Percentiles rank a stretch among this genome's conserved stretches.
phyloP scores from a whole-genome alignment of 345 rosid genomes.

The Arabis hirsuta region DNA sequence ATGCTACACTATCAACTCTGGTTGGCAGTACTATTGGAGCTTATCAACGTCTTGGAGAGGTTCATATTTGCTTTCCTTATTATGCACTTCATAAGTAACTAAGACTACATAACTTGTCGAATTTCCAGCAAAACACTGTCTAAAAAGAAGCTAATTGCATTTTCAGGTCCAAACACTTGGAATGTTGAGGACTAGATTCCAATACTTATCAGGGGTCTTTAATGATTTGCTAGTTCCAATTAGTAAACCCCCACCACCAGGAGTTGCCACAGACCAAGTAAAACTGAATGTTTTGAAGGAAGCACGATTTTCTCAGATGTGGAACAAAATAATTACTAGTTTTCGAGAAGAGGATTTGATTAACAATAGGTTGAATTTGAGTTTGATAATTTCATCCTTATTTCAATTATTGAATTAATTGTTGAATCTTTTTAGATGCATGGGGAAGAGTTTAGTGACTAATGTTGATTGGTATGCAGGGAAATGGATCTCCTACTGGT shows the following conservation, averaged over 20 bases:
- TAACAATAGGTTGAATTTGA: slow-evolving; percentile 48
- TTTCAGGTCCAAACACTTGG: slow-evolving; percentile 57
- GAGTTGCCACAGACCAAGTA: too few species aligned
- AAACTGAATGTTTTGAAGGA: slow-evolving; percentile 17
- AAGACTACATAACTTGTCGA: background rate
- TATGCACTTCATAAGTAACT: slow-evolving; percentile 52
- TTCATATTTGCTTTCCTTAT: slow-evolving; percentile 66
- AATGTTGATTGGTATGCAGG: slow-evolving; percentile 39
- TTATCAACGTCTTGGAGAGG: slow-evolving; percentile 90
- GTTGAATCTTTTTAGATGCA: background rate
- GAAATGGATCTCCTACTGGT: slow-evolving; percentile 58
- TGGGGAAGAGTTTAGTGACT: background rate
- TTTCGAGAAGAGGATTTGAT: slow-evolving; percentile 64
- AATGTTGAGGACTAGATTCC: slow-evolving; percentile 61
- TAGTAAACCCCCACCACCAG: too few species aligned
- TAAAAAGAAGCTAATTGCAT: slow-evolving; percentile 25
- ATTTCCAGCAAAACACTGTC: slow-evolving; percentile 14
- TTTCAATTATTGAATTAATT: background rate
- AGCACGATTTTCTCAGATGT: slow-evolving; percentile 64
- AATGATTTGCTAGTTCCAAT: slow-evolving; percentile 55
- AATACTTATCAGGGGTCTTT: slow-evolving; percentile 57
- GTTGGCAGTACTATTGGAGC: slow-evolving; percentile 82
- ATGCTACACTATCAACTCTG: slow-evolving; percentile 77
- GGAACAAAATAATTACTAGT: slow-evolving; percentile 63
- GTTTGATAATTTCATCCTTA: background rate